These are phyloP conservation scores for Pseudogymnoascus sp. DNA, from an alignment of 2,329 filamentous ascomycete species.

Conservation along the genomic window DNA sequence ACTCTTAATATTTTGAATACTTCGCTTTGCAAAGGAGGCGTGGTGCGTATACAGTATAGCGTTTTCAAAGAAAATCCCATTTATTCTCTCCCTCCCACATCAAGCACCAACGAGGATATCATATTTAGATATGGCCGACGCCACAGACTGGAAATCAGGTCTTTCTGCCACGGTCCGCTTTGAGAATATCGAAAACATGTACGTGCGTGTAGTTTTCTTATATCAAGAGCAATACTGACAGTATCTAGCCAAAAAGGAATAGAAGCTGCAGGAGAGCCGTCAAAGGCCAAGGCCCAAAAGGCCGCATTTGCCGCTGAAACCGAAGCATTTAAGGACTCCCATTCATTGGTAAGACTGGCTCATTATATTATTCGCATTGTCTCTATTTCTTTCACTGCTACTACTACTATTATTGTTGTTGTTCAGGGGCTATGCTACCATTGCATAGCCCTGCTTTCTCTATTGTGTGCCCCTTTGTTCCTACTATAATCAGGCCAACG, in stretches of 20 bases:
- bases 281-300: conserved; percentile 42
- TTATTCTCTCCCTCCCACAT: not conserved
- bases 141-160: conserved; percentile 24
- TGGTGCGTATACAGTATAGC: not conserved
- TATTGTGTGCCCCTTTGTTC: not conserved
- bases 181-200: conserved; percentile 56
- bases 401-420: not conserved
- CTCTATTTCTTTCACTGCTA: conserved; percentile 12
- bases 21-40: not conserved
- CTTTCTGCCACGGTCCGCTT: conserved; percentile 44
- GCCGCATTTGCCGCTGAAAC: conserved; percentile 59
- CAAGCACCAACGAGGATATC: not conserved
- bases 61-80: not conserved
- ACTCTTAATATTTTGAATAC: not conserved
- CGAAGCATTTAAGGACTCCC: conserved; percentile 50
- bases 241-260: conserved; percentile 18
- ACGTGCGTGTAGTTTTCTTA: conserved; percentile 27
- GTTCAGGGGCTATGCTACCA: not conserved
- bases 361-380: not conserved
- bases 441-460: not conserved
- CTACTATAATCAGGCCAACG: not conserved
- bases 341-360: conserved; percentile 44
- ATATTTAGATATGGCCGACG: conserved; percentile 20
- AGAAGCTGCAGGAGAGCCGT: conserved; percentile 32
- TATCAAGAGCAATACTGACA: not conserved